Conservation (phyloP, 2,329 filamentous ascomycete genomes). For the Pseudocercospora eumusae region DNA sequence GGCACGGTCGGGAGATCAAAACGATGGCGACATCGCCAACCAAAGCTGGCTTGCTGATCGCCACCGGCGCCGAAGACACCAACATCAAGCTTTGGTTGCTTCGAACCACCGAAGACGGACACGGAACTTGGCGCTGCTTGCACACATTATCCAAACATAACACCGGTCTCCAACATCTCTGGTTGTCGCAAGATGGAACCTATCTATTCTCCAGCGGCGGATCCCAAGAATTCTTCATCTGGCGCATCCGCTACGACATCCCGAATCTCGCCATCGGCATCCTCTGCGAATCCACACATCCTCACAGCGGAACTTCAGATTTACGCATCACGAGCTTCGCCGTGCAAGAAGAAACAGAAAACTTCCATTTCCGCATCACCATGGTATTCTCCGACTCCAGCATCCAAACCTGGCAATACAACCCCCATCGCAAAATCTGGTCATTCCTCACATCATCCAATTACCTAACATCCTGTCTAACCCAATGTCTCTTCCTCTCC, state of each 20-base stretch:
- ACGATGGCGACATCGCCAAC: constrained; percentile 52
- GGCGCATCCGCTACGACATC: constrained; percentile 62
- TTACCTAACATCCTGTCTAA: constrained; percentile 65
- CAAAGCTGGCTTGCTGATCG: constrained; percentile 50
- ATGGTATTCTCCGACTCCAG: constrained; percentile 84
- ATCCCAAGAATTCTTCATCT: constrained; percentile 85
- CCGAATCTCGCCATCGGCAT: constrained; percentile 55
- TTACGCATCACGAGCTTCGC: constrained; percentile 82
- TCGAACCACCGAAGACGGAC: constrained; percentile 38
- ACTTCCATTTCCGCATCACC: constrained; percentile 66
- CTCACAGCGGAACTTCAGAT: constrained; percentile 60
- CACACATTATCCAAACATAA: constrained; percentile 74
- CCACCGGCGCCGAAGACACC: constrained; percentile 71
- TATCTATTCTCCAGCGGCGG: constrained; percentile 86
- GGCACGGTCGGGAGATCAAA: constrained; percentile 86
- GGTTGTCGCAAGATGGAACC: constrained; percentile 66
- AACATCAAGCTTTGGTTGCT: constrained; percentile 69
- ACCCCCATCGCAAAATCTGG: constrained; percentile 40
- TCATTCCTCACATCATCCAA: constrained; percentile 41
- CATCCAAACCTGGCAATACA: constrained; percentile 55
- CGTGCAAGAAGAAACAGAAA: constrained; percentile 43
- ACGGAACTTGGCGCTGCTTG: constrained; percentile 49
- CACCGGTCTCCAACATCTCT: constrained; percentile 77
- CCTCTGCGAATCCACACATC: constrained; percentile 54
- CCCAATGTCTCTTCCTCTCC: constrained; percentile 54